phyloP scores from a whole-genome alignment of 116 monocot genomes.

The Dioscorea cayenensis region DNA sequence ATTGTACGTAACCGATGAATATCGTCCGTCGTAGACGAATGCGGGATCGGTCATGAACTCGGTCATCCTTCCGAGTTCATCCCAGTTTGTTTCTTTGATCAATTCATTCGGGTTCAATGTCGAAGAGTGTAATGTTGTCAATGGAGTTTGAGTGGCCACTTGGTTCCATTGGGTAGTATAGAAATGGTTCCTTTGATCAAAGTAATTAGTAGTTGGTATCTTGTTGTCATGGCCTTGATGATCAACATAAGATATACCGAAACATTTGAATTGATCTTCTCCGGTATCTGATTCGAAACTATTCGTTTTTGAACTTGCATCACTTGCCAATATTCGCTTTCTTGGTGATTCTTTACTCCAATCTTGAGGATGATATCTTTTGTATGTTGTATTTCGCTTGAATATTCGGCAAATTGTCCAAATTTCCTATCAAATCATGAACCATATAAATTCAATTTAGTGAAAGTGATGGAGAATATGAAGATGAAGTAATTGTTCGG shows the following conservation, averaged over 20 bases:
- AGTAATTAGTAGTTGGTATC: not conserved
- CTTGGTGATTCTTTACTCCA: conserved; percentile 11
- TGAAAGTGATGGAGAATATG: too few species aligned
- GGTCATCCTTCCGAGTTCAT: conserved; percentile 65
- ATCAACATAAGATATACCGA: conserved; percentile 1
- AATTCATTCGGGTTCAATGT: not conserved
- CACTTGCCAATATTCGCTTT: conserved; percentile 9
- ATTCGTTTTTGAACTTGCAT: conserved; percentile 36
- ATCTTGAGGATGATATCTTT: conserved; percentile 17
- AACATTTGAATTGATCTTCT: conserved; percentile 10
- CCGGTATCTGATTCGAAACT: conserved; percentile 45
- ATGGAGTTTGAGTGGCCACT: not conserved
- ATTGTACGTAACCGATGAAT: not conserved
- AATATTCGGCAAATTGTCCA: conserved; percentile 78
- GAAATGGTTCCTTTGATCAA: conserved; percentile 9
- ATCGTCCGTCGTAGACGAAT: not conserved
- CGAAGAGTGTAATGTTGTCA: not conserved
- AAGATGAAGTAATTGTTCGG: not conserved
- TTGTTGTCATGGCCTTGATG: not conserved
- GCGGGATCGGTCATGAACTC: conserved; percentile 28
- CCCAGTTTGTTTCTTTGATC: conserved; percentile 43
- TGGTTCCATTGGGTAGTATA: conserved; percentile 18
- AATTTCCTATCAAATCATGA: conserved; percentile 34
- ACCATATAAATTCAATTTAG: not conserved
- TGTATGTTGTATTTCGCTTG: conserved; percentile 33